Base-by-base conservation (phyloP, 352 stramenopile genomes). In the Discostella stelligera region DNA sequence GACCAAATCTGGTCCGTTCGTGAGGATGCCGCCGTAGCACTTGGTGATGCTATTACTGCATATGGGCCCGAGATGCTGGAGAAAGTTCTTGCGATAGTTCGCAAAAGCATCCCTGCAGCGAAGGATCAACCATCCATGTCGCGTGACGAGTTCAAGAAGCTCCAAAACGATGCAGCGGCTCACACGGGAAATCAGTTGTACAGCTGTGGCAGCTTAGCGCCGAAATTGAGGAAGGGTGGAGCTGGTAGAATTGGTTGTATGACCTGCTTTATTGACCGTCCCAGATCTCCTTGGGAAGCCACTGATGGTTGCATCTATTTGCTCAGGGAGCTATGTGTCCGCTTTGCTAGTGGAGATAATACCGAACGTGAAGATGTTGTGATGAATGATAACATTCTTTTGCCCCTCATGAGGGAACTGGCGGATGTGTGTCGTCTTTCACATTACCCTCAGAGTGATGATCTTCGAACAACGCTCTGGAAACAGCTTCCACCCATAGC, bases 1-100 rank as follows among this genome's bases (percentile, higher is more conserved):
- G 96, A 98, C 80, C 93, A 98, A 62, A 98, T 98, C 77, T 98
- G 96, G 96, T 98, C 94, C n/a, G 94, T 98, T 25, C 94, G 96
- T 44, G 95, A 98, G 82, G 95, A 98, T 82, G 95, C 95, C 0
- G 96, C 96, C 11, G 95, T 98, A 16, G 95, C 96, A 16, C 85
- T 98, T 27, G 96, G 95, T 13, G 95, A 98, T 79, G 94, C 94
- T 10, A 94, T 97, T n/a, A 90, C 90, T 37, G 96, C 96, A 0
- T 98, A 98, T 77, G 94, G 46, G 80, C 89, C 82, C 73, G 95
- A 90, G 77, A 94, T 83, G 59, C 75, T 87, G 13, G 72, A 91
- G 20, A 83, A 83, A 54, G 67, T 94, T 3, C 60, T 96, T 6
- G 87, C 87, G 1, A 89, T 95, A 11, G 82, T 98, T n/a, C 62